phyloP scores from a whole-genome alignment of 2,329 filamentous ascomycete species.

The Gaeumannomyces tritici region DNA sequence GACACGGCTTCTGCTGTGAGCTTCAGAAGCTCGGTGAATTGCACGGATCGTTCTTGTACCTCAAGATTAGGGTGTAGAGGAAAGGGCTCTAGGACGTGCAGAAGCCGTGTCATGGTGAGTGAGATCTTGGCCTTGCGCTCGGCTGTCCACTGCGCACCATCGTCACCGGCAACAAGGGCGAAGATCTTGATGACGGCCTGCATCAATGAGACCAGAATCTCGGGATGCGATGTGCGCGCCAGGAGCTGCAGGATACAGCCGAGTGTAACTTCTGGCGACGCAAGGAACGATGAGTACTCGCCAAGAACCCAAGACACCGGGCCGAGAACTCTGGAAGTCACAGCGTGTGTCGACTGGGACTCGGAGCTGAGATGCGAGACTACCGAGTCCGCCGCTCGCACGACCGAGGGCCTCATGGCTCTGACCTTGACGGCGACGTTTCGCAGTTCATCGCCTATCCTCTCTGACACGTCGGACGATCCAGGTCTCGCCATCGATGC shows the following conservation, averaged over 20 bases:
- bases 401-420: constrained; percentile 69
- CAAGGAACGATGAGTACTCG: constrained; percentile 70
- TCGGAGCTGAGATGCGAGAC: constrained; percentile 47
- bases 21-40: constrained; percentile 83
- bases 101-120: constrained; percentile 70
- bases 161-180: constrained; percentile 56
- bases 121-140: constrained; percentile 66
- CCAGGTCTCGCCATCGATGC: constrained; percentile 15
- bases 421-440: constrained; percentile 89
- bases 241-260: constrained; percentile 62
- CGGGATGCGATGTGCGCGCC: constrained; percentile 46
- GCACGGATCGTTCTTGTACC: constrained; percentile 88
- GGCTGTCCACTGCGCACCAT: constrained; percentile 57
- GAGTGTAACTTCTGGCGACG: constrained; percentile 61
- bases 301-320: constrained; percentile 79
- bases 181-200: constrained; percentile 86
- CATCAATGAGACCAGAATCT: constrained; percentile 67
- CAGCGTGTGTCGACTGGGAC: constrained; percentile 33
- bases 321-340: constrained; percentile 57
- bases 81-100: constrained; percentile 72
- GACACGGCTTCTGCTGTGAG: constrained; percentile 74
- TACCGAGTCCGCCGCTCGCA: constrained; percentile 73
- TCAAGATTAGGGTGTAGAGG: constrained; percentile 79
- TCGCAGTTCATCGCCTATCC: constrained; percentile 75
- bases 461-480: constrained; percentile 48